A percentile compares a stretch with the other conserved stretches of the same genome.
Conservation (phyloP, 805 yeast genomes). For the Ogataea minuta region DNA sequence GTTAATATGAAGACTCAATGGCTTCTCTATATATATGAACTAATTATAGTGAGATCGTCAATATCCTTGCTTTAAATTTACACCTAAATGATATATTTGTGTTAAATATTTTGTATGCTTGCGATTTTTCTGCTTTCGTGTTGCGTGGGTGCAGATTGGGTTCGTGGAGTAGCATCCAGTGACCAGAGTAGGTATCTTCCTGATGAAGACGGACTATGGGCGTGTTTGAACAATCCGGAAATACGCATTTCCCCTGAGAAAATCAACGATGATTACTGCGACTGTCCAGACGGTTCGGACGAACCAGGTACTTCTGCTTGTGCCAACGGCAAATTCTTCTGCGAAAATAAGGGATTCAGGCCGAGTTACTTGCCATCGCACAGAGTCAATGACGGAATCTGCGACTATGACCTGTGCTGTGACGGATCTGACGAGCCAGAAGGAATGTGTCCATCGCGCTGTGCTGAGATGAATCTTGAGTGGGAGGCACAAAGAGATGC, state of each 20-base stretch:
- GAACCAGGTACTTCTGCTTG: slow-evolving; percentile 97
- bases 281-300: slow-evolving; percentile 97
- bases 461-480: slow-evolving; percentile 47
- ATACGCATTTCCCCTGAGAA: slow-evolving; percentile 56
- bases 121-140: slow-evolving; percentile 1
- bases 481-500: slow-evolving; percentile 27
- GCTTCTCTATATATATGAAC: no score
- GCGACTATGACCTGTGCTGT: slow-evolving; percentile 87
- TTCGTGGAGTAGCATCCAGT: slow-evolving; percentile 40
- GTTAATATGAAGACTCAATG: no score
- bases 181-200: slow-evolving; percentile 49
- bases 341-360: slow-evolving; percentile 70
- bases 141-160: slow-evolving; percentile 2
- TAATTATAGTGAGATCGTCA: no score
- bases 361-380: slow-evolving; percentile 62
- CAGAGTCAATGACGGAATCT: slow-evolving; percentile 83
- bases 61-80: no score
- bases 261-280: slow-evolving; percentile 88
- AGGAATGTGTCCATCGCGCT: slow-evolving; percentile 55
- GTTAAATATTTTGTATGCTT: background rate
- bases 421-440: slow-evolving; percentile 86
- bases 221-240: slow-evolving; percentile 67
- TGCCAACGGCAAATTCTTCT: slow-evolving; percentile 53
- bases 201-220: slow-evolving; percentile 54
- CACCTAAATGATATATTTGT: background rate